Conservation (phyloP, 1,284 basidiomycete genomes). For the Ceratobasidium sp. region DNA sequence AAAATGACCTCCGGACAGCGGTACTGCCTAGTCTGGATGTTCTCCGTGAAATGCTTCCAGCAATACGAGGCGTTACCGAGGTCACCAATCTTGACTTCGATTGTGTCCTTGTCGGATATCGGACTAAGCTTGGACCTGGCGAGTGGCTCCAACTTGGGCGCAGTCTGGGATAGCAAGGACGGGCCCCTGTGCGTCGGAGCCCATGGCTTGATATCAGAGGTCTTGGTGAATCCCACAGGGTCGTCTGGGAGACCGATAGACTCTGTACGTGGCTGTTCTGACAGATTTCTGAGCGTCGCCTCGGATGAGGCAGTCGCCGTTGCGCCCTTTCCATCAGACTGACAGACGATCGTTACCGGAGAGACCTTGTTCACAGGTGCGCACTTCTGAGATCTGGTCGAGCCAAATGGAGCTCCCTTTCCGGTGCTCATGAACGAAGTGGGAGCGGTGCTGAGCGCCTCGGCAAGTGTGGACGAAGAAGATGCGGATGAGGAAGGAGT, state of each 20-base stretch:
- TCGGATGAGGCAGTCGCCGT: conserved; percentile 29
- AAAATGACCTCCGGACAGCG: conserved; percentile 97
- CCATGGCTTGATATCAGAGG: conserved; percentile 7
- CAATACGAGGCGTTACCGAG: conserved; percentile 72
- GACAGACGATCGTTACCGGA: conserved; percentile 23
- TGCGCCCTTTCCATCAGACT: conserved; percentile 20
- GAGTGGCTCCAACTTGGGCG: conserved; percentile 31
- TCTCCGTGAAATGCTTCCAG: conserved; percentile 48
- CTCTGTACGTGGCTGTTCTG: not conserved
- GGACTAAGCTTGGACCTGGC: not conserved
- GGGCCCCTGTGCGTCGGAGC: conserved; percentile 35
- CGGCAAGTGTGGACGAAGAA: conserved; percentile 25
- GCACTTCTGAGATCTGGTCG: conserved; percentile 14
- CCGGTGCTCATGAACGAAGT: conserved; percentile 35
- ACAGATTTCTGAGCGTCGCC: conserved; percentile 1
- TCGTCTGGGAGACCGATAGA: conserved; percentile 14
- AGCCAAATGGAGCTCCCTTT: conserved; percentile 26
- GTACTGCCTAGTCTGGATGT: conserved; percentile 97
- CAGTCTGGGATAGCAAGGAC: conserved; percentile 41
- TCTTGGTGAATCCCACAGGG: conserved; percentile 27
- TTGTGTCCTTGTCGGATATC: conserved; percentile 6
- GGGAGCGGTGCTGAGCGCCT: conserved; percentile 34
- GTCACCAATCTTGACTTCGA: conserved; percentile 76
- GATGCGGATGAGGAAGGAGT: conserved; percentile 12
- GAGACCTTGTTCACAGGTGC: conserved; percentile 27